Evolutionary conservation across 1,139 yeast species (phyloP), one percentile per base, ranked within the genome.

Genomic region (Candida pseudoviswanathii): DNA sequence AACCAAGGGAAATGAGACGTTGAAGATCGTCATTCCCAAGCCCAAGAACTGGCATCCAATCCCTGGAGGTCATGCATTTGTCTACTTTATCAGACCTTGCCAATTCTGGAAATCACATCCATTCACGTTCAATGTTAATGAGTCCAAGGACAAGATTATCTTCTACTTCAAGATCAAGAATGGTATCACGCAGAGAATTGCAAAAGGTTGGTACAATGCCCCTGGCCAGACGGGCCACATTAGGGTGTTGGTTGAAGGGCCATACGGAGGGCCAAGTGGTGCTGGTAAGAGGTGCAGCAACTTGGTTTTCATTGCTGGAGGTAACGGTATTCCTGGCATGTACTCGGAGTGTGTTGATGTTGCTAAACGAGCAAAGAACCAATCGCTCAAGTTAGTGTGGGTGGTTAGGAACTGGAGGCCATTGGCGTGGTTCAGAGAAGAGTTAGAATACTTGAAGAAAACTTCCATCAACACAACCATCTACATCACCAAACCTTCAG

Each of bases 51-150:
- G 78, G 78, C 62, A 65, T 31, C 60, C 73, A 1, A 59, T 65
- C 42, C 77, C 79, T 3, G 82, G 82, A 38, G 77, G 80, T 3
- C 80, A 77, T 57, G 81, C 80, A 65, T 81, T 74, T 51, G 65
- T 81, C 32, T 73, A 78, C 54, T 79, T 81, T 58, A 49, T 77
- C 24, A 62, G 63, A 46, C 68, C 68, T 4, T 50, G 62, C 16
- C 65, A 61, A 47, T 74, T 74, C 55, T 74, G 74, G 73, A 78
- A 73, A 56, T 71, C 77, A 1, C 79, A 74, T 56, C 78, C 78
- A 22, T 53, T 53, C 32, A 53, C 54, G 26, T 51, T 74, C 4
- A 57, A 64, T n/a, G 53, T 59, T 9, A 55, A 57, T 10, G 66
- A 58, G 38, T 56, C 58, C 36, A 59, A 60, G n/a, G 58, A 60